phyloP scores from a whole-genome alignment of 768 basidiomycete species.

The Cystofilobasidium capitatum region DNA sequence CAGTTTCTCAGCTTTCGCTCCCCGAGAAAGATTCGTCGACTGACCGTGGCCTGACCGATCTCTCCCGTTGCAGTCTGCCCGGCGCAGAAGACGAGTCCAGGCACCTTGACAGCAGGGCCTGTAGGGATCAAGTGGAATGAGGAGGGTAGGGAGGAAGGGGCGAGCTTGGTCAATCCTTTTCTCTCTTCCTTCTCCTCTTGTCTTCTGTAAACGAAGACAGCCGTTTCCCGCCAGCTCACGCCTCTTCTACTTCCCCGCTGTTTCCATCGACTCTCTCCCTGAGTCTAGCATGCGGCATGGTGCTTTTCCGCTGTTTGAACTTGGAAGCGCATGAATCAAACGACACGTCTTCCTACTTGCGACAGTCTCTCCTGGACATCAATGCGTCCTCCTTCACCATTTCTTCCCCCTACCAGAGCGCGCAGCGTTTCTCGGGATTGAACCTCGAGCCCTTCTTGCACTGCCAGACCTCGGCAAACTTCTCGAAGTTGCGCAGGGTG shows the following conservation, averaged over 20 bases:
- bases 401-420: constrained; percentile 31
- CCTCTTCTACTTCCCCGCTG: no score
- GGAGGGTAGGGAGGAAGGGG: neutral
- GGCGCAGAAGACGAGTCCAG: constrained; percentile 34
- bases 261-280: no score
- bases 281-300: no score
- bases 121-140: neutral
- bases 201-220: no score
- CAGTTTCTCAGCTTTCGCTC: constrained; percentile 10
- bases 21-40: constrained; percentile 11
- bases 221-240: no score
- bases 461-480: constrained; percentile 78
- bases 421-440: constrained; percentile 37
- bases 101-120: constrained; percentile 34
- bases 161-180: no score
- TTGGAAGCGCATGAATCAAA: no score
- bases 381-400: constrained; percentile 24
- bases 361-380: no score
- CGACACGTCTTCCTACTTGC: no score
- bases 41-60: constrained; percentile 33
- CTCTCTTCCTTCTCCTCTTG: no score
- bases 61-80: constrained; percentile 34
- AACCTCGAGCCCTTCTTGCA: constrained; percentile 70
- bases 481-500: constrained; percentile 73
- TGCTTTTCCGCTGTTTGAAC: no score